A percentile compares a stretch with the other conserved stretches of the same genome.
These are phyloP conservation scores for Thalassiosira profunda DNA, from an alignment of 108 stramenopile species.

Conservation along the genomic window DNA sequence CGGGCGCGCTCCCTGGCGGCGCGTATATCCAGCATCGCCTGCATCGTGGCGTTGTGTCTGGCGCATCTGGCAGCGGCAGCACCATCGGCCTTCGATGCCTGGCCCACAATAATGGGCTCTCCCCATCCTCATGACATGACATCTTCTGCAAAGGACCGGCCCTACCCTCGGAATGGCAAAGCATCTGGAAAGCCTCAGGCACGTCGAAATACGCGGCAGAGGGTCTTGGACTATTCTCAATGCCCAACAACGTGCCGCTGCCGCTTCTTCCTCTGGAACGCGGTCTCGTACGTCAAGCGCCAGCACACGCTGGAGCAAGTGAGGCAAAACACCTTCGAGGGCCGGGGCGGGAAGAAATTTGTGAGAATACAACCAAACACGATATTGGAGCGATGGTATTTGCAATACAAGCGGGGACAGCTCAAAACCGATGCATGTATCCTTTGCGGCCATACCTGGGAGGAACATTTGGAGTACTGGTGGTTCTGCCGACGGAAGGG, in stretches of 20 bases:
- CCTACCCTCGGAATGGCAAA: too few relatives aligned
- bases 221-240: too few relatives aligned
- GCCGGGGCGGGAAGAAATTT: conserved; percentile 38
- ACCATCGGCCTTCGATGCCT: too few relatives aligned
- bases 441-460: conserved; percentile 32
- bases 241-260: conserved; percentile 21
- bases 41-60: too few relatives aligned
- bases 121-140: too few relatives aligned
- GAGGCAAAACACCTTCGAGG: conserved; percentile 19
- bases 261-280: conserved; percentile 17
- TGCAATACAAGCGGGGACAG: conserved; percentile 1
- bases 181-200: too few relatives aligned
- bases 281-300: conserved; percentile 12
- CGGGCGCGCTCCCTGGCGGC: too few relatives aligned
- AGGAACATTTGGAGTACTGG: conserved; percentile 47
- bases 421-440: conserved; percentile 32
- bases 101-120: too few relatives aligned
- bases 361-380: conserved; percentile 25
- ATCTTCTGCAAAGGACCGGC: too few relatives aligned
- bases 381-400: conserved; percentile 13
- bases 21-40: too few relatives aligned
- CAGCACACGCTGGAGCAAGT: conserved; percentile 1
- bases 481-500: conserved; percentile 17
- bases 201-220: too few relatives aligned
- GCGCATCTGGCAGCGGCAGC: too few relatives aligned